Evolutionary conservation across 768 basidiomycete species (phyloP).

Genomic region (Russula ochroleuca): DNA sequence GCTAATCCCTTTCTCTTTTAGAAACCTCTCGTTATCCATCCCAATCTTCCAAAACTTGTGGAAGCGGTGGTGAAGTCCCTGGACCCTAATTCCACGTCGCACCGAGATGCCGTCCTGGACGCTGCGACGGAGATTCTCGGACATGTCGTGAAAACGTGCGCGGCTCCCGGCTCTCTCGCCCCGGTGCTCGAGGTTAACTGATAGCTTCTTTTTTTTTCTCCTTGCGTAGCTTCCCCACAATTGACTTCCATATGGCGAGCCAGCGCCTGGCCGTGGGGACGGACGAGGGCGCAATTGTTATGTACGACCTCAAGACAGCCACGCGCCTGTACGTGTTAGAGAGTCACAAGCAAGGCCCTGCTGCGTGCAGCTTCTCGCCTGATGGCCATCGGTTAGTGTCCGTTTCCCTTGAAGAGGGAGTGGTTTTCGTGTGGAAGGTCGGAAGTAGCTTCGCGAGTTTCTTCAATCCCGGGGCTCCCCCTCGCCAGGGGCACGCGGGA

Average conservation of each 20-base stretch:
- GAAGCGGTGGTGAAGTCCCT: constrained; percentile 96
- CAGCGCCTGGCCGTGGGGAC: constrained; percentile 94
- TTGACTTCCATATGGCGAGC: constrained; percentile 86
- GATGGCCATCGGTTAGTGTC: constrained; percentile 90
- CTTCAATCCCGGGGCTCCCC: constrained; percentile 87
- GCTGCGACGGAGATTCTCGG: constrained; percentile 92
- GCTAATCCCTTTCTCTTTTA: constrained; percentile 33
- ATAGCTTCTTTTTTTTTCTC: neutral
- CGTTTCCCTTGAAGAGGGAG: constrained; percentile 77
- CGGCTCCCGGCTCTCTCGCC: constrained; percentile 31
- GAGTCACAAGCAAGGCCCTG: constrained; percentile 75
- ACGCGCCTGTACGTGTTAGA: constrained; percentile 94
- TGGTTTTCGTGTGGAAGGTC: constrained; percentile 93
- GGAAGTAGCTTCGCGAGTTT: constrained; percentile 85
- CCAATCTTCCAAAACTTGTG: constrained; percentile 77
- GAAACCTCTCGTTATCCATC: constrained; percentile 81
- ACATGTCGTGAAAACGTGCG: constrained; percentile 89
- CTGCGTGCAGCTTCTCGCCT: constrained; percentile 87
- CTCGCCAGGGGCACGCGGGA: constrained; percentile 79
- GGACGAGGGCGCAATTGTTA: constrained; percentile 86
- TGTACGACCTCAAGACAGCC: constrained; percentile 96
- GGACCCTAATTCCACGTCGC: constrained; percentile 78
- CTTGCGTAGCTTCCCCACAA: constrained; percentile 67
- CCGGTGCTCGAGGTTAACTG: neutral
- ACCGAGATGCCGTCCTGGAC: constrained; percentile 81